Evolutionary conservation across 2,329 filamentous ascomycete genomes (phyloP).

Genomic region (Fusarium siculi): DNA sequence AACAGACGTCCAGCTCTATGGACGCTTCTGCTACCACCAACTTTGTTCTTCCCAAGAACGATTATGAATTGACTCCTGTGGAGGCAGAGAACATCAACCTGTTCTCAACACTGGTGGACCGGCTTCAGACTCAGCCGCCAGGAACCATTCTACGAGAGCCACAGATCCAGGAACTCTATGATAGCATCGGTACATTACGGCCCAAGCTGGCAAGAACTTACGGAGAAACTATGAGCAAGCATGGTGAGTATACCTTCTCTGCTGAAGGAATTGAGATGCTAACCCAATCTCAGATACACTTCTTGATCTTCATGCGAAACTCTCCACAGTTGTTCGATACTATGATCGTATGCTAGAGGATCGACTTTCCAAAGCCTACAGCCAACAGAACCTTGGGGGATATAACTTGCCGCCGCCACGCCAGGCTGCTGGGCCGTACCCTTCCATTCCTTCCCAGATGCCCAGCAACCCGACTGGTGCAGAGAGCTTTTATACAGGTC

Average conservation of each 20-base stretch:
- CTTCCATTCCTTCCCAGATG: conserved; percentile 69
- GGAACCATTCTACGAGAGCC: conserved; percentile 97
- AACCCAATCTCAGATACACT: conserved; percentile 75
- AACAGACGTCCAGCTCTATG: conserved; percentile 69
- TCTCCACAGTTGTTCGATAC: conserved; percentile 95
- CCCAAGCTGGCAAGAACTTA: conserved; percentile 96
- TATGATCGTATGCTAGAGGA: conserved; percentile 99
- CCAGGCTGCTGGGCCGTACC: conserved; percentile 73
- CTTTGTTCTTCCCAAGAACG: conserved; percentile 79
- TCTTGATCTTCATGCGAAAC: conserved; percentile 91
- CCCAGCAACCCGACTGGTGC: conserved; percentile 63
- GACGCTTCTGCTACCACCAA: conserved; percentile 54
- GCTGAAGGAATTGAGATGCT: conserved; percentile 4
- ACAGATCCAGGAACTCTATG: conserved; percentile 97
- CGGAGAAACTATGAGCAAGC: conserved; percentile 99
- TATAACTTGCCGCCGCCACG: conserved; percentile 67
- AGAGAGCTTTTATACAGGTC: conserved; percentile 86
- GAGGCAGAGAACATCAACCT: conserved; percentile 98
- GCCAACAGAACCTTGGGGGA: conserved; percentile 76
- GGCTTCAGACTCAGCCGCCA: conserved; percentile 92
- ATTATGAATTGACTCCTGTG: conserved; percentile 92
- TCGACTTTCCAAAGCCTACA: conserved; percentile 90
- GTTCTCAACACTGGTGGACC: conserved; percentile 92
- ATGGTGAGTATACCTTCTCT: conserved; percentile 67
- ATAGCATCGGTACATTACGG: conserved; percentile 91